Base-by-base conservation (phyloP, 106 monocot genomes). In the Allium cepa region DNA sequence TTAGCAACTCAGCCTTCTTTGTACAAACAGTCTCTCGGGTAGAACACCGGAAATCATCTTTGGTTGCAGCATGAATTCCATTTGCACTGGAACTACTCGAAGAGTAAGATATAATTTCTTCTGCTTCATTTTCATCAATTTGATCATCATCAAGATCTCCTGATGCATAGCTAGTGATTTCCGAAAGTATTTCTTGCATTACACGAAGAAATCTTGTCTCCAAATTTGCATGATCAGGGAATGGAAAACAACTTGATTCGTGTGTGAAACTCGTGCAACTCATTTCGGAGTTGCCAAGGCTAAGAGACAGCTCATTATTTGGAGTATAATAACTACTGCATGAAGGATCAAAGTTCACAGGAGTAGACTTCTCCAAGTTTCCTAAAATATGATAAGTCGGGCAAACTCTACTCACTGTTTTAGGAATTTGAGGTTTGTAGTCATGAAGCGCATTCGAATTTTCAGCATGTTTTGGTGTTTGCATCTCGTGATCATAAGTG, bases 291-390 rank as follows among this genome's bases (percentile, higher is more conserved):
- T 64, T 78, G 18, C 79, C 71, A n/a, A 92, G 79, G 61, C 87
- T 87, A 9, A 94, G 75, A 2, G 90, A 87, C 1, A 90, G 75
- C 68, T 94, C 90, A 64, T 85, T 85, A 17, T 28, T 50, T 8
- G 77, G 72, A 8, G 66, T 59, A 74, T n/a, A 64, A 51, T 73
- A 79, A 56, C 27, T 17, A 56, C 27, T 26, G 51, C 65, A 70
- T 46, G 48, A 28, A 16, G 65, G 46, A 45, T 47, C 63, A 45
- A 71, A 73, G 47, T 59, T 81, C 36, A 0, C 3, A 59, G 51
- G 13, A 62, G 48, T 52, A 8, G 80, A 58, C 45, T 76, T 77
- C 15, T 76, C 78, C 0, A 73, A 80, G 58, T 64, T 66, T 65
- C 79, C 88, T 8, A 60, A 8, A 15, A 83, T 69, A 70, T 75